Evolutionary conservation across 1,139 yeast genomes (phyloP).

Genomic region (Chernovozyma sophiae-reginae): DNA sequence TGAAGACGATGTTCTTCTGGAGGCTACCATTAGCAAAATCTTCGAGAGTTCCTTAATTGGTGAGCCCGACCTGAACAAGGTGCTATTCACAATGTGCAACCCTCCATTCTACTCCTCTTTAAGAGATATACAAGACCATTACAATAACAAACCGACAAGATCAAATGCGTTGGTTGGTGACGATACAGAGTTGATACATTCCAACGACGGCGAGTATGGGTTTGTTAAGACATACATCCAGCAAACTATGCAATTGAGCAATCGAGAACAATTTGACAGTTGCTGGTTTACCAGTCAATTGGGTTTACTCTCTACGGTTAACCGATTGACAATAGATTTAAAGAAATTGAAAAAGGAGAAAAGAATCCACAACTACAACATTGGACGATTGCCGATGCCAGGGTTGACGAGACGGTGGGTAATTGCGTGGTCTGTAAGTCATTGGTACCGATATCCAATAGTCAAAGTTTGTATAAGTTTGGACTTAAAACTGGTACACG

Average conservation of each 20-base stretch:
- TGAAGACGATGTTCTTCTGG: not conserved
- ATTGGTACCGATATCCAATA: conserved; percentile 2
- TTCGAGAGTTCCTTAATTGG: not conserved
- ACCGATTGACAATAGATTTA: conserved; percentile 9
- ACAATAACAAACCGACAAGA: conserved; percentile 10
- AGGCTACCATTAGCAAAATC: not conserved
- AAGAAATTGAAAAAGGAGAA: conserved; percentile 1
- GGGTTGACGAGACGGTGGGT: conserved; percentile 12
- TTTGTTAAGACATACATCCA: conserved; percentile 14
- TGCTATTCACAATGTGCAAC: conserved; percentile 18
- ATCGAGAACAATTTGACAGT: conserved; percentile 7
- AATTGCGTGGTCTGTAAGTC: conserved; percentile 14
- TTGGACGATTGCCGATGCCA: conserved; percentile 9
- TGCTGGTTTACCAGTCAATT: conserved; percentile 20
- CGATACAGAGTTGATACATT: conserved; percentile 12
- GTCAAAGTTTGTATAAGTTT: not conserved
- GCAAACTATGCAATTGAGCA: conserved; percentile 9
- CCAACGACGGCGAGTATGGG: conserved; percentile 17
- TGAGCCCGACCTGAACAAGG: not conserved
- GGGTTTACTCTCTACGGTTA: conserved; percentile 14
- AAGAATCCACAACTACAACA: conserved; percentile 5
- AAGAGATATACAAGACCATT: conserved; percentile 10
- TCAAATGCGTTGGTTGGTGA: conserved; percentile 11
- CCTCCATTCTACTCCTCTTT: conserved; percentile 18
- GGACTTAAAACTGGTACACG: not conserved